phyloP scores from a whole-genome alignment of 345 rosid species.

The Geranium rotundifolium region DNA sequence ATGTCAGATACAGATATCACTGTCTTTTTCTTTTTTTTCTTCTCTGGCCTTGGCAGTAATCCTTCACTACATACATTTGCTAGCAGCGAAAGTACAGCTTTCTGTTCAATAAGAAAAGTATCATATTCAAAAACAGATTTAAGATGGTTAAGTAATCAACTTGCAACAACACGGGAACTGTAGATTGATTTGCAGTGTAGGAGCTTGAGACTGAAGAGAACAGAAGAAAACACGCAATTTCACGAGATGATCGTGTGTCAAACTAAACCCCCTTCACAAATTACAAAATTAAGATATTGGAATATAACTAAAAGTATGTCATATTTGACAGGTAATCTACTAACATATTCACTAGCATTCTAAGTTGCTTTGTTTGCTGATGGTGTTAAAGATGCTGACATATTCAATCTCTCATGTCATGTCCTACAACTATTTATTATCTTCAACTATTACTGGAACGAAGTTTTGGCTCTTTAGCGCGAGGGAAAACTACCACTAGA shows the following conservation, averaged over 20 bases:
- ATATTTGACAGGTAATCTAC: not conserved
- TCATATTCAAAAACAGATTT: conserved; percentile 12
- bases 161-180: not conserved
- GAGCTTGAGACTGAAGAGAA: too few species aligned
- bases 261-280: not conserved
- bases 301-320: not conserved
- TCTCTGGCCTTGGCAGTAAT: conserved; percentile 33
- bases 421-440: too few species aligned
- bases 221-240: not conserved
- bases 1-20: conserved; percentile 49
- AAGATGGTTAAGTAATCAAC: not conserved
- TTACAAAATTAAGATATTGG: not conserved
- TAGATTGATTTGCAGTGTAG: not conserved
- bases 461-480: too few species aligned
- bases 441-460: too few species aligned
- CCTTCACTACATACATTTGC: conserved; percentile 47
- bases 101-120: conserved; percentile 51
- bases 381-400: too few species aligned
- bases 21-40: conserved; percentile 46
- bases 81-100: conserved; percentile 91
- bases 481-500: too few species aligned
- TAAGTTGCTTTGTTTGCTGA: not conserved
- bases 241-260: not conserved
- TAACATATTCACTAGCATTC: not conserved
- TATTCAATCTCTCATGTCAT: too few species aligned